Evolutionary conservation across 2,329 filamentous ascomycete genomes (phyloP).

Genomic region (Canariomyces notabilis): DNA sequence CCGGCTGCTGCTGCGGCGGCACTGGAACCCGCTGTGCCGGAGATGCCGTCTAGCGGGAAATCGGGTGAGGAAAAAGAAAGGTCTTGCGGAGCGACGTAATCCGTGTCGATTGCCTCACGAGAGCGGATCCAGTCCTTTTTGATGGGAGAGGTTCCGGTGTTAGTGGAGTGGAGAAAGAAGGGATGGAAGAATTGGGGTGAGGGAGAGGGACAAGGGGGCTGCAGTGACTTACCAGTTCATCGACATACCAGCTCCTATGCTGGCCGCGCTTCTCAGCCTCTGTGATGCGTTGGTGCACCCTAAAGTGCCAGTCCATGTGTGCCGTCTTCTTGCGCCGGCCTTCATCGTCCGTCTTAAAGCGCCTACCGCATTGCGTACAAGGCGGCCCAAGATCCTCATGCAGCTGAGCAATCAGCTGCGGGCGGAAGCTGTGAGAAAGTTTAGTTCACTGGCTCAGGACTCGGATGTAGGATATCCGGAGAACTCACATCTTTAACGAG

Average conservation of each 20-base stretch:
- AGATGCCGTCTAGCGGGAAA: not conserved
- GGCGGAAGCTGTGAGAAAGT: conserved; percentile 41
- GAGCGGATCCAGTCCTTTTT: conserved; percentile 82
- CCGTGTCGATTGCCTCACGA: conserved; percentile 70
- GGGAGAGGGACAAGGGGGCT: not conserved
- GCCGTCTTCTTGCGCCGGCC: conserved; percentile 81
- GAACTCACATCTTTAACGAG: conserved; percentile 14
- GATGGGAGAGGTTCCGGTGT: not conserved
- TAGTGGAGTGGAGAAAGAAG: conserved; percentile 6
- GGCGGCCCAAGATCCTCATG: conserved; percentile 81
- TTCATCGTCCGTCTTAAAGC: conserved; percentile 72
- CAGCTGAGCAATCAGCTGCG: conserved; percentile 66
- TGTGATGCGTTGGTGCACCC: conserved; percentile 80
- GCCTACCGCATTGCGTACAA: conserved; percentile 85
- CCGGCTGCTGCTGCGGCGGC: conserved; percentile 32
- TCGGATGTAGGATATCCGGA: too few species aligned
- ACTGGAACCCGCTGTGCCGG: not conserved
- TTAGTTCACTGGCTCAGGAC: not conserved
- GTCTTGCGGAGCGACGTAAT: conserved; percentile 34
- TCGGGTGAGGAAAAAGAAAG: conserved; percentile 18
- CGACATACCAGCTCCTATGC: conserved; percentile 91
- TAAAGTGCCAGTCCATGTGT: conserved; percentile 98
- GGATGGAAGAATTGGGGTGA: conserved; percentile 13
- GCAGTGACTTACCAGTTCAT: conserved; percentile 63
- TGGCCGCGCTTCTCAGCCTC: conserved; percentile 82